Base-by-base conservation (phyloP, 441 rosid genomes). In the Populus hybrid region DNA sequence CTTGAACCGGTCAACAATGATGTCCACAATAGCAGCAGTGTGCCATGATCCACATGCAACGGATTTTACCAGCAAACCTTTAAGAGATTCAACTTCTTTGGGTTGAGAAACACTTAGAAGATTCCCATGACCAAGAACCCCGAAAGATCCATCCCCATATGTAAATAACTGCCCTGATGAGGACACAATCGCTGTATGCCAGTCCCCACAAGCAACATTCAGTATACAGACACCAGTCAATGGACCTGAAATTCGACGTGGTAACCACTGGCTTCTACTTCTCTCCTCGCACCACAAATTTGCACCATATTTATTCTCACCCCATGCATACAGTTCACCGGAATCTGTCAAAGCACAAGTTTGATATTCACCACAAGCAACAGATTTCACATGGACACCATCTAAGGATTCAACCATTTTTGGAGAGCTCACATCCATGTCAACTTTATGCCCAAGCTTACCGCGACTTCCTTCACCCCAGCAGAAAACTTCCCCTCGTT, bases 11-110 rank as follows among this genome's bases (percentile, higher is more conserved):
- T 84, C 90, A 0, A 26, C 28, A 18, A 74, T 54, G 6, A 82
- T 77, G 80, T 90, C 97, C 69, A 87, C 91, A 40, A 90, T 71
- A 10, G 95, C 96, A 76, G 93, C 95, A 2, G 92, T 89, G 84
- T 93, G 97, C 97, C 97, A 93, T 0, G 90, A 86, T 68, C 96
- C 96, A 42, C 96, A 91, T 14, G 95, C 87, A 65, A 91, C 89
- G 9, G 88, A 85, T 46, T 82, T 69, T 24, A 88, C 91, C 70
- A 78, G 79, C 73, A 84, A 82, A 21, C 86, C 89, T 70, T 76
- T 86, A 46, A 93, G 82, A 73, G 87, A 87, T 79, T 86, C 91
- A 10, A 91, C 94, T 84, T 87, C 95, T 83, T 89, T 91, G 1
- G 96, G 97, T 64, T 81, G 87, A 65, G 81, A 74, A 70, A 89